A percentile compares a stretch with the other conserved stretches of the same genome.
Conservation (phyloP, 1,284 basidiomycete species). For the Ustilago nuda region DNA sequence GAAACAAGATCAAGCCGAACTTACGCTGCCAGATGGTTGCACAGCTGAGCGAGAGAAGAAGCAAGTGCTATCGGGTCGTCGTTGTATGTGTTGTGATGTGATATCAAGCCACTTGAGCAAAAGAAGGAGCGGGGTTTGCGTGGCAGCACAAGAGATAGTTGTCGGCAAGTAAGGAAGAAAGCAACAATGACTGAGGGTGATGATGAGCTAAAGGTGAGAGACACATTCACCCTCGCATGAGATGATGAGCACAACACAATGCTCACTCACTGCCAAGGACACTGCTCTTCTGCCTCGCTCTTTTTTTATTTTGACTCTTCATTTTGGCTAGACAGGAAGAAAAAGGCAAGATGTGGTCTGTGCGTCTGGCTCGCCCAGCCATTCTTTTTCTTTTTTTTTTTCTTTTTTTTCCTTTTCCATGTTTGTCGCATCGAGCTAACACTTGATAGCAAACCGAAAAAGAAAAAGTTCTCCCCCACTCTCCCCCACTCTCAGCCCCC, state of each 20-base stretch:
- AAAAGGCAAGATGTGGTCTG: no score
- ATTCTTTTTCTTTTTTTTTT: no score
- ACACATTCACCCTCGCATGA: not conserved
- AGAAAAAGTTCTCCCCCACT: no score
- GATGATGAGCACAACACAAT: not conserved
- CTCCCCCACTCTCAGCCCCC: not conserved
- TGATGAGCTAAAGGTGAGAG: not conserved
- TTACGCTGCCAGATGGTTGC: not conserved
- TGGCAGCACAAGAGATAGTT: not conserved
- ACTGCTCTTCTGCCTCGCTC: not conserved
- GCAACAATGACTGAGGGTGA: conserved; percentile 7
- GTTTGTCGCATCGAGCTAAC: no score
- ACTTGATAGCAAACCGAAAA: no score
- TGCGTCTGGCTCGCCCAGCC: no score
- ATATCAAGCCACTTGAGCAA: not conserved
- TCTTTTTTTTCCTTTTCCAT: no score
- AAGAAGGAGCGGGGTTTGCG: not conserved
- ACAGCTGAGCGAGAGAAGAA: not conserved
- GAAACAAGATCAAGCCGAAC: not conserved
- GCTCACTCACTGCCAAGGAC: conserved; percentile 3
- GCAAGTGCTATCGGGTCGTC: not conserved
- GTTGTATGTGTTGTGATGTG: not conserved
- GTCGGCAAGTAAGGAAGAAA: conserved; percentile 1
- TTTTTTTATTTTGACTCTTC: conserved; percentile 1
- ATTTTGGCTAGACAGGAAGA: no score